A percentile compares a stretch with the other conserved stretches of the same genome.
phyloP scores from a whole-genome alignment of 495 filamentous ascomycete genomes.

The Lophiotrema nucula region DNA sequence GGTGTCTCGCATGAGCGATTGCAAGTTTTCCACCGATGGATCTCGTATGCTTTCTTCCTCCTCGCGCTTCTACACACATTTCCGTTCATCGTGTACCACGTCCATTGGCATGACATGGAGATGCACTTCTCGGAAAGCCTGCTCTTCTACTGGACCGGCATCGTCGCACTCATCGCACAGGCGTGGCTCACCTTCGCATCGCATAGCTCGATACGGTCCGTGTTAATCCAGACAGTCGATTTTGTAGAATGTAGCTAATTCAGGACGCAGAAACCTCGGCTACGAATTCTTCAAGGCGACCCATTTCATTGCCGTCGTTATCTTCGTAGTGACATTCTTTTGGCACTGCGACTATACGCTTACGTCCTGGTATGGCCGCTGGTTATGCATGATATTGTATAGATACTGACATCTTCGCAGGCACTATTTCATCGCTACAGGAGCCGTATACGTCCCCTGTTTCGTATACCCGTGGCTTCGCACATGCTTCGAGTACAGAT shows the following conservation, averaged over 20 bases:
- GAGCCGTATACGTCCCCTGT: conserved; percentile 48
- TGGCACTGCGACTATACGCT: conserved; percentile 58
- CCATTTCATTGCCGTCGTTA: conserved; percentile 52
- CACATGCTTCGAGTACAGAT: conserved; percentile 49
- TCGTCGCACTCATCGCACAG: conserved; percentile 55
- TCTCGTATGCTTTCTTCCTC: conserved; percentile 31
- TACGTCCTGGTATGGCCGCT: conserved; percentile 59
- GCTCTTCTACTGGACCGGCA: conserved; percentile 56
- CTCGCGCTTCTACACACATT: conserved; percentile 37
- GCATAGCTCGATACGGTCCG: conserved; percentile 50
- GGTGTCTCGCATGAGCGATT: conserved; percentile 34
- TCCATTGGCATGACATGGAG: conserved; percentile 52
- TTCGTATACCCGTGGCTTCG: conserved; percentile 47
- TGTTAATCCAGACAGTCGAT: not conserved
- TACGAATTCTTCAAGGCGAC: conserved; percentile 63
- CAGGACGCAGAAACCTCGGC: conserved; percentile 46
- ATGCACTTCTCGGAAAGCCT: conserved; percentile 44
- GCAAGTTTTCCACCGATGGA: conserved; percentile 37
- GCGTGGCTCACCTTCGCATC: conserved; percentile 56
- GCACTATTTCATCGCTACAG: conserved; percentile 62
- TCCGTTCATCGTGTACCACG: conserved; percentile 47
- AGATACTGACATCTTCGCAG: conserved; percentile 33
- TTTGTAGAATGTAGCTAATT: not conserved
- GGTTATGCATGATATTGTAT: too few species aligned
- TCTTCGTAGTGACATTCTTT: conserved; percentile 59